phyloP scores from a whole-genome alignment of 1,139 yeast genomes.

The Maudiozyma humilis region DNA sequence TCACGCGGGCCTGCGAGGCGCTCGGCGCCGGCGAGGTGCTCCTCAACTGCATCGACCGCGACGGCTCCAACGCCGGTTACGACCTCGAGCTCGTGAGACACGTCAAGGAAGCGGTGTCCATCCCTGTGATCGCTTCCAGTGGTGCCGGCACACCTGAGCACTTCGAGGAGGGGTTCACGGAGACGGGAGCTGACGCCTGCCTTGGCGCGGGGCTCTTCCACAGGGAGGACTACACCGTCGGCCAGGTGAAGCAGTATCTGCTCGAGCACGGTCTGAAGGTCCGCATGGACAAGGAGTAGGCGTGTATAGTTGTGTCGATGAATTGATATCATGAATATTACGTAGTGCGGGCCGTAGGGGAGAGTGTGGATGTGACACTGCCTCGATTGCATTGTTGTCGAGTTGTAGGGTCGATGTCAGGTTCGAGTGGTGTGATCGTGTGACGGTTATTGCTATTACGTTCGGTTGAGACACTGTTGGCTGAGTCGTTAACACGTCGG shows the following conservation, averaged over 20 bases:
- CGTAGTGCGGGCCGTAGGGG: too few relatives aligned
- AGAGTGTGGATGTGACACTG: too few relatives aligned
- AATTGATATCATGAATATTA: too few relatives aligned
- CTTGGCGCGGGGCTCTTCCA: conserved; percentile 98
- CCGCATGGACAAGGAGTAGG: conserved; percentile 35
- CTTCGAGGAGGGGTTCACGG: conserved; percentile 74
- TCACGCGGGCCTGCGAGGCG: conserved; percentile 79
- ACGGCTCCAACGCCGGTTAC: conserved; percentile 88
- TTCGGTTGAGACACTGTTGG: too few relatives aligned
- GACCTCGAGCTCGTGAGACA: conserved; percentile 77
- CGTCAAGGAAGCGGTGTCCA: conserved; percentile 63
- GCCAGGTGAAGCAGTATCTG: conserved; percentile 67
- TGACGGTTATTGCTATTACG: too few relatives aligned
- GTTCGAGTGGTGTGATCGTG: too few relatives aligned
- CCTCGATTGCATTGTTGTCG: too few relatives aligned
- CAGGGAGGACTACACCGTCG: conserved; percentile 82
- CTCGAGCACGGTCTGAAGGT: conserved; percentile 44
- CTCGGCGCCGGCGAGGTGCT: conserved; percentile 96
- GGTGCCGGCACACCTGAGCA: conserved; percentile 94
- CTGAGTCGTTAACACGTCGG: too few relatives aligned
- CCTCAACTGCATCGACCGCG: conserved; percentile 89
- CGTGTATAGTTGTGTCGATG: too few relatives aligned
- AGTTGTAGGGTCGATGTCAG: too few relatives aligned
- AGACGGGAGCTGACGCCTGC: conserved; percentile 88
- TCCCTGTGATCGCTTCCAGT: conserved; percentile 94